Percentiles rank a stretch among this genome's conserved stretches.
These are phyloP conservation scores for Sphaerulina populicola DNA, from an alignment of 2,329 filamentous ascomycete genomes.

Conservation along the genomic window DNA sequence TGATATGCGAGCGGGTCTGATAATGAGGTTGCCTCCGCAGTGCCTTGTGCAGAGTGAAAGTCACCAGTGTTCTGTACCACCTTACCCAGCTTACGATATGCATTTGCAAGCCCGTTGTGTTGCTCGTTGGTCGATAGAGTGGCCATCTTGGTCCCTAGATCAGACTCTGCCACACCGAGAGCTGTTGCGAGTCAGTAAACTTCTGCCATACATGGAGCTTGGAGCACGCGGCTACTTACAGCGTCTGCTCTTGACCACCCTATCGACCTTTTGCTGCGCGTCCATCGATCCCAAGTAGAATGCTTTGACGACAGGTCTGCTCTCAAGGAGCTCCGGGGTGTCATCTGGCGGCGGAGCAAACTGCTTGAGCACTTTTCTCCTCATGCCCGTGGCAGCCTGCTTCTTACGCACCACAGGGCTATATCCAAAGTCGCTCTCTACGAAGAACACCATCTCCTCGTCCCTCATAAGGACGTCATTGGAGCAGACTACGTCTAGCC, in stretches of 20 bases:
- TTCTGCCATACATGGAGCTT: background rate
- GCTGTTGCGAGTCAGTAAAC: constrained; percentile 48
- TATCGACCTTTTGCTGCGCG: constrained; percentile 92
- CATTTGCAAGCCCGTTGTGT: constrained; percentile 76
- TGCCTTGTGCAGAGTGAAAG: constrained; percentile 92
- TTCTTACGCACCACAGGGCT: constrained; percentile 91
- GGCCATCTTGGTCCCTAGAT: constrained; percentile 83
- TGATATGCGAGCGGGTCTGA: constrained; percentile 92
- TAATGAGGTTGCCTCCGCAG: constrained; percentile 88
- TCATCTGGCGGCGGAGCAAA: constrained; percentile 96
- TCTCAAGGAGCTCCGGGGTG: constrained; percentile 85
- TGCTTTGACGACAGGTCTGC: constrained; percentile 81
- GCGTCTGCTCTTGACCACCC: constrained; percentile 82
- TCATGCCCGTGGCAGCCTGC: constrained; percentile 90
- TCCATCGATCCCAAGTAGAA: constrained; percentile 97
- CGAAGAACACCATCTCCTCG: constrained; percentile 94
- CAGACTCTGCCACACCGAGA: constrained; percentile 81
- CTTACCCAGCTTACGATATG: constrained; percentile 91
- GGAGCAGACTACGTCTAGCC: constrained; percentile 86
- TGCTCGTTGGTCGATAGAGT: constrained; percentile 83
- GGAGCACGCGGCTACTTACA: constrained; percentile 47
- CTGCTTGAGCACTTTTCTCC: constrained; percentile 93
- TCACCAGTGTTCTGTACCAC: constrained; percentile 89
- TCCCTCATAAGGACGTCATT: constrained; percentile 91
- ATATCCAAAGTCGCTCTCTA: constrained; percentile 98